Evolutionary conservation across 1,139 yeast genomes (phyloP).

Genomic region (Pichia sp.): DNA sequence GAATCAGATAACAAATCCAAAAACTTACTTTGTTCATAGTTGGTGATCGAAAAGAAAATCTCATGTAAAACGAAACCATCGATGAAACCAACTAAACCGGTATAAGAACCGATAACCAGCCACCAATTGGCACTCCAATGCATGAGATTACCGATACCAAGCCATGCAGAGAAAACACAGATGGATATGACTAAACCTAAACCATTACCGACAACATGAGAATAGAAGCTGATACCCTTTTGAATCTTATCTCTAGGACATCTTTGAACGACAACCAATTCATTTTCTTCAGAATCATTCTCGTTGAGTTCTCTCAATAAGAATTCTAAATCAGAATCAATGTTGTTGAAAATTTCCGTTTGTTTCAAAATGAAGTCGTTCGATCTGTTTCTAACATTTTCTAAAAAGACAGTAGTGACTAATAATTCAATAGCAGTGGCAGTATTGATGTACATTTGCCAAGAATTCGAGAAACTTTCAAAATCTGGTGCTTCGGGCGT

Average conservation of each 20-base stretch:
- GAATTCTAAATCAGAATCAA: constrained; percentile 33
- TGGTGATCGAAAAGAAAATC: constrained; percentile 34
- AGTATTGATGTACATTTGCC: constrained; percentile 42
- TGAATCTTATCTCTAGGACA: constrained; percentile 28
- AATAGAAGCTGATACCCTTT: constrained; percentile 35
- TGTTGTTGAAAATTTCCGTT: constrained; percentile 25
- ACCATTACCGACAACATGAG: constrained; percentile 40
- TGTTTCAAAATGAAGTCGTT: constrained; percentile 31
- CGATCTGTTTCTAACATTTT: constrained; percentile 38
- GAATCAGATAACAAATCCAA: constrained; percentile 54
- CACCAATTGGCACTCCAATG: constrained; percentile 39
- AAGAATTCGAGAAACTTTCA: constrained; percentile 32
- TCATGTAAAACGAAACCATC: constrained; percentile 41
- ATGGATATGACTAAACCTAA: constrained; percentile 36
- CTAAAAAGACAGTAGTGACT: constrained; percentile 35
- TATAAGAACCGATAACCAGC: constrained; percentile 42
- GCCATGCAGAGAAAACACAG: constrained; percentile 36
- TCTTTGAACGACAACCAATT: constrained; percentile 26
- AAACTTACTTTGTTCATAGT: constrained; percentile 32
- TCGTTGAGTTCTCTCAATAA: constrained; percentile 28
- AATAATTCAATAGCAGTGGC: constrained; percentile 38
- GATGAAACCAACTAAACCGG: constrained; percentile 39
- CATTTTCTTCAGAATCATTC: constrained; percentile 25
- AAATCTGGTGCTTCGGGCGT: constrained; percentile 15
- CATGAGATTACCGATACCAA: constrained; percentile 35